A percentile compares a stretch with the other conserved stretches of the same genome.
phyloP scores from a whole-genome alignment of 306 rosid genomes.

The Sophora flavescens region DNA sequence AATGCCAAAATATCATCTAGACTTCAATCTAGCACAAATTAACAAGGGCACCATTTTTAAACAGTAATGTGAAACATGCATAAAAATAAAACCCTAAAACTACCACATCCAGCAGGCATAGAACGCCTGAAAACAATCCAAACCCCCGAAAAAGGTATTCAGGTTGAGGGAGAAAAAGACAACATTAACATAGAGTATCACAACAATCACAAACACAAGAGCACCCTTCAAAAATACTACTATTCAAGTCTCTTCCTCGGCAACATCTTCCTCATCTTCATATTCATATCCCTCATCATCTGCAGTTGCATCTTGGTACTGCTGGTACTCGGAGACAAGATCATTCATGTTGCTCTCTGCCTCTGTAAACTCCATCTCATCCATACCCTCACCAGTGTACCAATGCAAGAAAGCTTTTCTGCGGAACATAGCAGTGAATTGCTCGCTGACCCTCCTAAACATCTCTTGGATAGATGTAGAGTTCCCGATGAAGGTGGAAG shows the following conservation, averaged over 20 bases:
- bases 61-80: constrained; percentile 31
- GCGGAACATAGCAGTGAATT: constrained; percentile 67
- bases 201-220: constrained; percentile 34
- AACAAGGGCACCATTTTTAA: constrained; percentile 25
- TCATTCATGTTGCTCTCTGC: constrained; percentile 74
- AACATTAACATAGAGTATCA: constrained; percentile 34
- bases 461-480: constrained; percentile 69
- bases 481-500: constrained; percentile 65
- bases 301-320: constrained; percentile 71
- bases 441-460: constrained; percentile 67
- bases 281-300: constrained; percentile 60
- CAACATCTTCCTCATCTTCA: constrained; percentile 58
- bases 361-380: constrained; percentile 72
- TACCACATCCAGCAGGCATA: constrained; percentile 30
- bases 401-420: constrained; percentile 71
- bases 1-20: neutral
- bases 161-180: constrained; percentile 38
- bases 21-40: constrained; percentile 14
- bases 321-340: constrained; percentile 65
- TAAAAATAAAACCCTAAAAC: constrained; percentile 47
- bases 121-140: constrained; percentile 45
- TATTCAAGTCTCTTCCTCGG: constrained; percentile 56
- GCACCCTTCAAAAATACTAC: neutral
- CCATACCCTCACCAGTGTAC: constrained; percentile 75
- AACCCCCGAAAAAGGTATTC: constrained; percentile 65